Conservation (phyloP, 2,329 filamentous ascomycete species). For the Rhinocladiella mackenziei region DNA sequence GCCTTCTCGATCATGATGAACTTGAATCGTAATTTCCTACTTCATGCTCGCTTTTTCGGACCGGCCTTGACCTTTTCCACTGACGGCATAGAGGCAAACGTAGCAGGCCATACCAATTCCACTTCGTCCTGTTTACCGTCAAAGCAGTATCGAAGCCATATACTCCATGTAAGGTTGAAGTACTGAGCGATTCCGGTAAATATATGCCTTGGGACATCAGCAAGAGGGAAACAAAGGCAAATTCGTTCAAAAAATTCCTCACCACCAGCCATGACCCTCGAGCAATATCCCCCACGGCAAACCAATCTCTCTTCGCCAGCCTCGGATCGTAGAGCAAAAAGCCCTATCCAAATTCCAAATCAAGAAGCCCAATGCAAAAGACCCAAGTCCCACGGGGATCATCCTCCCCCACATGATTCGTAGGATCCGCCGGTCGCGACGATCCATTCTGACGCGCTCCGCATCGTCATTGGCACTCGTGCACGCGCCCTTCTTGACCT, state of each 20-base stretch:
- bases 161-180: slow-evolving; percentile 75
- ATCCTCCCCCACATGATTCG: no score
- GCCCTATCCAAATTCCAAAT: slow-evolving; percentile 76
- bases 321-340: slow-evolving; percentile 63
- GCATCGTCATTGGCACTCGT: no score
- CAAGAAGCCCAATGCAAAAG: slow-evolving; percentile 69
- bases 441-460: slow-evolving; percentile 48
- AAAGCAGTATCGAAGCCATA: slow-evolving; percentile 75
- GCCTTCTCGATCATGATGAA: no score
- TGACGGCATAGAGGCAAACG: slow-evolving; percentile 40
- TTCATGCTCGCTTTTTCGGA: background rate
- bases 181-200: slow-evolving; percentile 79
- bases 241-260: background rate
- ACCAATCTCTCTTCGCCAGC: slow-evolving; percentile 63
- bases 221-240: background rate
- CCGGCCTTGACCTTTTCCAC: slow-evolving; percentile 3
- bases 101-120: slow-evolving; percentile 62
- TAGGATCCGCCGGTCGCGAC: slow-evolving; percentile 38
- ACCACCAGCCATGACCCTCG: slow-evolving; percentile 68
- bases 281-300: slow-evolving; percentile 75
- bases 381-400: slow-evolving; percentile 61
- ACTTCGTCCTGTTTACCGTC: slow-evolving; percentile 69
- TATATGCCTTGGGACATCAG: slow-evolving; percentile 56
- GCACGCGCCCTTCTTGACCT: no score
- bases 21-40: no score